Percentiles rank a stretch among this genome's conserved stretches.
Conservation (phyloP, 192 early-diverging fungal species). For the Gaertneriomyces sp. region DNA sequence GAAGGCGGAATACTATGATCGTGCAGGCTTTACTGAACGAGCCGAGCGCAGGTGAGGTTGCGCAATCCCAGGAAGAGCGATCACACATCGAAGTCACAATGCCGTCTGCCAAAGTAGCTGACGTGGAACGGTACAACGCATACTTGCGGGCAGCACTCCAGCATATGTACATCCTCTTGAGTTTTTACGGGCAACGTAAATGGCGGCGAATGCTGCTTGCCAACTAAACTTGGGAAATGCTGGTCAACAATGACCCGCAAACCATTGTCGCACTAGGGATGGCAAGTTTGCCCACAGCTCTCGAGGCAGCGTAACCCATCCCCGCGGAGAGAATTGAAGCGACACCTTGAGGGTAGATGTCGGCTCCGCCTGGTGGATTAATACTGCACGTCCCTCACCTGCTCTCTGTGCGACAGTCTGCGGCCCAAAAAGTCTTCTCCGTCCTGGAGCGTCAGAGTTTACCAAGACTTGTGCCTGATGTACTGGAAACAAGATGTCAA, state of each 20-base stretch:
- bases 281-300: neutral
- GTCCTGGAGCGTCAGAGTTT: neutral
- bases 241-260: neutral
- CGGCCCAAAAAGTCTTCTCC: neutral
- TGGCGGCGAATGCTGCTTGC: neutral
- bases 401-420: neutral
- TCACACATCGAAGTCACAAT: no score
- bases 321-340: neutral
- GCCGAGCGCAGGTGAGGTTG: no score
- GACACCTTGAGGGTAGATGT: neutral
- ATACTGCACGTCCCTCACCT: neutral
- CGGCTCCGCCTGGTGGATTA: neutral
- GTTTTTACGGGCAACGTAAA: neutral
- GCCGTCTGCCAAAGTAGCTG: no score
- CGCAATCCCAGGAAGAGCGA: no score
- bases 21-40: no score
- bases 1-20: neutral
- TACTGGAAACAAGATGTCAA: neutral
- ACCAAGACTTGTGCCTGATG: neutral
- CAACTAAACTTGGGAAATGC: neutral
- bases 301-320: neutral
- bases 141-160: neutral
- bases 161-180: neutral
- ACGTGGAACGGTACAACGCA: no score
- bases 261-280: neutral